These are phyloP conservation scores for Naematelia encephala DNA, from an alignment of 768 basidiomycete species.

Conservation along the genomic window DNA sequence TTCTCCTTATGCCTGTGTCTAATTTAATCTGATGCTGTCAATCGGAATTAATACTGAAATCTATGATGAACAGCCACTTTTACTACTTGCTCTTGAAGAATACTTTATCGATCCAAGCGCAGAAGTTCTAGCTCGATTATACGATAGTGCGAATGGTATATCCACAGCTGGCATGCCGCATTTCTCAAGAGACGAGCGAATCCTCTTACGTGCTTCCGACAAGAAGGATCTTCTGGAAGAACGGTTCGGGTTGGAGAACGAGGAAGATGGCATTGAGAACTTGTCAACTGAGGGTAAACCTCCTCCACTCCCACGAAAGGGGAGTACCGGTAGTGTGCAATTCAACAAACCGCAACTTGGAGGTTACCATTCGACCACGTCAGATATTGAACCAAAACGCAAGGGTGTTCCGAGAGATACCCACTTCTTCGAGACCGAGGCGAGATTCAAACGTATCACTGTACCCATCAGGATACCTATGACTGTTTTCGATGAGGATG, in stretches of 20 bases:
- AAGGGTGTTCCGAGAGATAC: conserved; percentile 66
- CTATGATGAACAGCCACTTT: conserved; percentile 74
- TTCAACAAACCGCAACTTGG: not conserved
- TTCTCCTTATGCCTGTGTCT: too few relatives aligned
- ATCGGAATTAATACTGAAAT: too few relatives aligned
- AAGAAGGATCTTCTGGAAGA: conserved; percentile 89
- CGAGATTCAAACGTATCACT: conserved; percentile 73
- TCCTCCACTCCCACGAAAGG: conserved; percentile 1
- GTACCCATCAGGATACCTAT: conserved; percentile 89
- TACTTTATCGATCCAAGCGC: conserved; percentile 87
- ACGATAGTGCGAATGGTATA: conserved; percentile 90
- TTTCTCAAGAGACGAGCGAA: conserved; percentile 75
- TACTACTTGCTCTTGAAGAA: conserved; percentile 90
- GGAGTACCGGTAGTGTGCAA: conserved; percentile 1
- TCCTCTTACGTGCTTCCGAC: conserved; percentile 84
- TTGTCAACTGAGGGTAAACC: not conserved
- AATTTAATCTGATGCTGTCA: too few relatives aligned
- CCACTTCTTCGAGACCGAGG: conserved; percentile 84
- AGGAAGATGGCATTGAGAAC: conserved; percentile 8
- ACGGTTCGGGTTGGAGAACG: conserved; percentile 57
- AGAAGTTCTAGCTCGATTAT: conserved; percentile 82
- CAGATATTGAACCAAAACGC: conserved; percentile 16
- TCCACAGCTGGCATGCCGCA: conserved; percentile 73
- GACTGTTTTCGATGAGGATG: conserved; percentile 85
- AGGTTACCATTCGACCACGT: conserved; percentile 10